Evolutionary conservation across 1,139 yeast genomes (phyloP), one percentile per base, ranked within the genome.

Genomic region (Geotrichum reessii): DNA sequence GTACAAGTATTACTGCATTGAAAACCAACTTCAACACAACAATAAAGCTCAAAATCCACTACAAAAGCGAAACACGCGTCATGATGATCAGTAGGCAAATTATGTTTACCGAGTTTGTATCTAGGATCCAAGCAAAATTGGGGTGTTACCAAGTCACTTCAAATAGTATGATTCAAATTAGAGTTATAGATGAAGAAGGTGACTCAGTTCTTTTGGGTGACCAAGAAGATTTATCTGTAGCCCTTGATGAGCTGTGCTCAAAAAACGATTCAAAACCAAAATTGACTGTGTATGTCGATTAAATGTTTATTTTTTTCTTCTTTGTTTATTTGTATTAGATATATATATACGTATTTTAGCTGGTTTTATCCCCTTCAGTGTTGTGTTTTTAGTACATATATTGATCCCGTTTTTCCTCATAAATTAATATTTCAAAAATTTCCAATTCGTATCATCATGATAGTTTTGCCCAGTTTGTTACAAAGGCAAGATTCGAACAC

Each of bases 101-200:
- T 8, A 37, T n/a, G 19, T n/a, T n/a, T 14, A 37, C 17, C n/a
- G 17, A 37, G 7, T 37, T 37, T 3, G 19, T 37, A 19, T 37
- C 17, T 1, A n/a, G n/a, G 17, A n/a, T 37, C n/a, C 21, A 37
- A n/a, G 2, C 7, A 17, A 37, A 37, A 8, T 6, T 37, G 17
- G 1, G 5, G 14, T 2, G n/a, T 17, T 17, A 17, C 17, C 21
- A 12, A 49, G 9, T 49, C 40, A 9, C 9, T 24, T 12, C 17
- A 44, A 7, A 24, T 14, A 14, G 12, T 2, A 47, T n/a, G 3
- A 4, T 37, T 12, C 7, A n/a, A 8, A 37, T 55, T 8, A 47
- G 60, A 21, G 31, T 55, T 12, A 57, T 57, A 52, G 60, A 57
- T 40, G 62, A 57, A 47, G 60, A 59, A 33, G 62, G 55, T 4